Base-by-base conservation (phyloP, 345 rosid genomes). In the Eucalyptus globulus region DNA sequence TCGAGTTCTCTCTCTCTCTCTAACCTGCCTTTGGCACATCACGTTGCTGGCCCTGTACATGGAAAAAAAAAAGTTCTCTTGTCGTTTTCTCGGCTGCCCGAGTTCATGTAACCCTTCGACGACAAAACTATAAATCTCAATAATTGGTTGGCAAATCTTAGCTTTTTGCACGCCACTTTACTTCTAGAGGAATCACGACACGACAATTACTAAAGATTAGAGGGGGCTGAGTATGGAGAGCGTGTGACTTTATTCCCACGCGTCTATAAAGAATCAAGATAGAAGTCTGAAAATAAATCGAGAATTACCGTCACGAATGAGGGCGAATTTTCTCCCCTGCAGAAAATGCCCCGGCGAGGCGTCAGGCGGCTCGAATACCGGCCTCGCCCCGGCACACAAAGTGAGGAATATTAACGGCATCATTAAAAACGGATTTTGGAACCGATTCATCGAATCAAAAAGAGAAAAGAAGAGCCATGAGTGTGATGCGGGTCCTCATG, bases 271-370 rank as follows among this genome's bases (percentile, higher is more conserved):
- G 58, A 21, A 53, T 53, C 58, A 0, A 22, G 58, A 53, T 21
- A 4, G 3, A 21, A 53, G 13, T 56, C 14, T 10, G 5, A 56
- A 5, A 24, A 22, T 56, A 10, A 56, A 24, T 56, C 12, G 1
- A 56, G 6, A 56, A 9, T 22, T 21, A 22, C 4, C 22, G 6
- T 67, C 80, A 2, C 43, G 7, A 34, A 72, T 2, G 14, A 1
- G 27, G 5, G 6, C 26, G 5, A 9, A 17, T 69, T 9, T 34
- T 69, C 11, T 19, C 1, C 24, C 40, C 10, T 0, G 11, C 3
- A 14, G 34, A 31, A 31, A 8, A 67, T 31, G 80, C 43, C 44
- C 26, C 2, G 8, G 8, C 14, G 2, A 37, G 45, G 45, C 26
- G 11, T 37, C 10, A 34, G 81, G 44, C 24, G 26, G 26, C 81